phyloP scores from a whole-genome alignment of 495 filamentous ascomycete genomes.

The Tuber magnatum region DNA sequence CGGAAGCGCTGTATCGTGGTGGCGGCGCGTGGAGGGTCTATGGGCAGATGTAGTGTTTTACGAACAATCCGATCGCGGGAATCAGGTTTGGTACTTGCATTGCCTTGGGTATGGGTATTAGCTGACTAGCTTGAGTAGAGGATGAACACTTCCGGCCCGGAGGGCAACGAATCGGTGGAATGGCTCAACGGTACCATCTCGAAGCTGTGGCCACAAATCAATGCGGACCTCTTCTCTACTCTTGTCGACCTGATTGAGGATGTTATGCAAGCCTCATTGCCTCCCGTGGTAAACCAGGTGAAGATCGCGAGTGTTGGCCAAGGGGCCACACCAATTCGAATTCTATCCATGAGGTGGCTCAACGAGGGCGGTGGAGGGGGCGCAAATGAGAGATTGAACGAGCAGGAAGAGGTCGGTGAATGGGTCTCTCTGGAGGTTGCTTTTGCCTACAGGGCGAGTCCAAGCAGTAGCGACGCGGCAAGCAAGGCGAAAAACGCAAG shows the following conservation, averaged over 20 bases:
- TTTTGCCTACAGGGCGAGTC: constrained; percentile 59
- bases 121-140: constrained; percentile 1
- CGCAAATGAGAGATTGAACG: constrained; percentile 35
- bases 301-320: constrained; percentile 36
- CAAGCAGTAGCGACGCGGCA: constrained; percentile 51
- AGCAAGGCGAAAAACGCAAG: constrained; percentile 62
- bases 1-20: constrained; percentile 28
- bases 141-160: constrained; percentile 17
- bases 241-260: constrained; percentile 38
- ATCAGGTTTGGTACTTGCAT: background rate
- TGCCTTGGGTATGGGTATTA: background rate
- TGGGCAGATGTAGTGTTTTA: constrained; percentile 32
- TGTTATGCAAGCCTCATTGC: constrained; percentile 38
- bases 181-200: constrained; percentile 37
- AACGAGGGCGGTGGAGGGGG: constrained; percentile 42
- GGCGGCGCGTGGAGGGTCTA: constrained; percentile 24
- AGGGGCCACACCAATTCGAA: constrained; percentile 30
- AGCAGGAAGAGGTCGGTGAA: constrained; percentile 37
- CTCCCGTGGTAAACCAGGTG: constrained; percentile 32
- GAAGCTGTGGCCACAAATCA: constrained; percentile 39
- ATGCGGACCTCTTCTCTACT: constrained; percentile 32
- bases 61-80: constrained; percentile 21
- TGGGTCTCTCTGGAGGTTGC: constrained; percentile 53
- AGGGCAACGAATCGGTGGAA: constrained; percentile 31
- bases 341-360: constrained; percentile 33